Evolutionary conservation across 257 asterid genomes (phyloP).

Genomic region (Cinchona pubescens): DNA sequence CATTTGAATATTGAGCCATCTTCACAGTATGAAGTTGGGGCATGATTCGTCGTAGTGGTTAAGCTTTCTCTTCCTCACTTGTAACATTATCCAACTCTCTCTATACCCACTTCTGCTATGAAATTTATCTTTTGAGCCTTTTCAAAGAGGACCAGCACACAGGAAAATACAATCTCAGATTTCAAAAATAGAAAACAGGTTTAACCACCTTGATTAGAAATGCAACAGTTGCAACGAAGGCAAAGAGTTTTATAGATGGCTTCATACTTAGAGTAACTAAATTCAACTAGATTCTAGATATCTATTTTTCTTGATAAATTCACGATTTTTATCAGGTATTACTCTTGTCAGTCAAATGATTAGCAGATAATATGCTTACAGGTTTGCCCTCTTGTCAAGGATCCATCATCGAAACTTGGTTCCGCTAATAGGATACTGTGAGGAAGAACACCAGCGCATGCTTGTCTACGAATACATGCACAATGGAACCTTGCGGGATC

Average conservation of each 20-base stretch:
- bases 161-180: neutral
- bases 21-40: neutral
- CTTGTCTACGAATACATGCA: conserved; percentile 98
- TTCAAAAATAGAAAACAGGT: neutral
- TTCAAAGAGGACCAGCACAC: neutral
- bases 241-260: neutral
- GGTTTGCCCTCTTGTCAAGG: conserved; percentile 95
- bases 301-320: neutral
- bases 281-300: neutral
- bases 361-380: conserved; percentile 35
- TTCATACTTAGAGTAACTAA: neutral
- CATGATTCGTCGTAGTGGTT: neutral
- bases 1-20: neutral
- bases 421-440: conserved; percentile 90
- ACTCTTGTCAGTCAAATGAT: conserved; percentile 7
- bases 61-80: neutral
- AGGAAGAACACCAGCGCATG: conserved; percentile 86
- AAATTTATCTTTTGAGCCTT: no score
- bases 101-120: neutral
- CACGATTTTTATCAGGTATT: neutral
- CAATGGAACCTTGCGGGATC: conserved; percentile 93
- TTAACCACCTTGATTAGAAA: neutral
- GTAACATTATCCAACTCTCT: neutral
- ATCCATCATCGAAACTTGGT: conserved; percentile 96
- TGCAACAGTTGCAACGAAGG: neutral